phyloP scores from a whole-genome alignment of 2,329 filamentous ascomycete genomes.

The Aspergillus sp. region DNA sequence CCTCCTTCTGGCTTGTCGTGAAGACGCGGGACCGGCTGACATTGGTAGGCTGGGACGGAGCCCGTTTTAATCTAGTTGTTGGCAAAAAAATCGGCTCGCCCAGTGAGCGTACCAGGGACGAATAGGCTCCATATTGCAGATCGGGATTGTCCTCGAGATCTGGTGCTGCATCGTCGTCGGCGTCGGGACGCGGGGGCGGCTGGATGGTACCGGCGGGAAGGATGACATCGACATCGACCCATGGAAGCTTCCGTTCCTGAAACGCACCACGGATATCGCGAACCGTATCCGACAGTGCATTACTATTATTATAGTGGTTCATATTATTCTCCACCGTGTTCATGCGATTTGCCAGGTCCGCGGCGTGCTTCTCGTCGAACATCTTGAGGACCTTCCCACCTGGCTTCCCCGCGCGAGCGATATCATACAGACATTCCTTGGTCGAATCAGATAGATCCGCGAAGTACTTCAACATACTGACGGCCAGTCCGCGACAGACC shows the following conservation, averaged over 20 bases:
- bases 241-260: constrained; percentile 71
- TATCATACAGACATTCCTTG: constrained; percentile 59
- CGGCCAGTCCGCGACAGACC: constrained; percentile 79
- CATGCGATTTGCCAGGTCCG: constrained; percentile 80
- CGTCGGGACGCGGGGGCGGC: constrained; percentile 52
- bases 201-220: constrained; percentile 67
- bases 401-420: constrained; percentile 45
- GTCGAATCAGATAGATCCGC: constrained; percentile 70
- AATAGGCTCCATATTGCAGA: constrained; percentile 67
- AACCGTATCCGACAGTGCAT: constrained; percentile 52
- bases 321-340: constrained; percentile 63
- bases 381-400: constrained; percentile 58
- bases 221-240: constrained; percentile 80
- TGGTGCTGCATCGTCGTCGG: constrained; percentile 49
- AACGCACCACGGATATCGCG: constrained; percentile 65
- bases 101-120: constrained; percentile 65
- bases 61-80: constrained; percentile 72
- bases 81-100: constrained; percentile 81
- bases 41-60: constrained; percentile 76
- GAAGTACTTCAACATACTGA: constrained; percentile 92
- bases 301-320: neutral
- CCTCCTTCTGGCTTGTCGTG: constrained; percentile 70
- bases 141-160: constrained; percentile 21
- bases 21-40: constrained; percentile 72
- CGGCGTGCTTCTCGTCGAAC: constrained; percentile 88